phyloP scores from a whole-genome alignment of 192 early-diverging fungal genomes.

The Linnemannia hyalina region DNA sequence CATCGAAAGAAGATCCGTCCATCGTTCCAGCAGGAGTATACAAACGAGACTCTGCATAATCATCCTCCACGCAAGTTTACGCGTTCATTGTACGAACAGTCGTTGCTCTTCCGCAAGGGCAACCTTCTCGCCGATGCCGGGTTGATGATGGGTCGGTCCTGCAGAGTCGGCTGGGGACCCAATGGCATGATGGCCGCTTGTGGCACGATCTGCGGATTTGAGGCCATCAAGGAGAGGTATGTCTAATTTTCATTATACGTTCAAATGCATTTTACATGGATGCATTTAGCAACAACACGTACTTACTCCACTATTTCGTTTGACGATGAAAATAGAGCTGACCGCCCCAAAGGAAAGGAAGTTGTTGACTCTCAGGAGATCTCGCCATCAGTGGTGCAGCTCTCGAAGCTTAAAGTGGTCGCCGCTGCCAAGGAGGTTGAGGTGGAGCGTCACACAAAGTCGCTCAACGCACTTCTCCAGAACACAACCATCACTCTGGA shows the following conservation, averaged over 20 bases:
- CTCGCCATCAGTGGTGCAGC: conserved; percentile 14
- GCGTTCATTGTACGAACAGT: conserved; percentile 34
- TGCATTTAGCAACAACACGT: not conserved
- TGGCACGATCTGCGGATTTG: conserved; percentile 53
- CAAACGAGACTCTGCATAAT: not conserved
- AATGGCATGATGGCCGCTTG: conserved; percentile 76
- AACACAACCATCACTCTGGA: conserved; percentile 34
- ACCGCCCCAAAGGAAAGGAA: not conserved
- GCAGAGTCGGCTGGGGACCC: conserved; percentile 88
- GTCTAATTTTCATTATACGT: not conserved
- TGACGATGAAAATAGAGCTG: not conserved
- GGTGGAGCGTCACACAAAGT: conserved; percentile 16
- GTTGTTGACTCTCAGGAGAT: not conserved
- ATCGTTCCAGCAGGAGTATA: conserved; percentile 42
- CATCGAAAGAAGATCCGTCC: conserved; percentile 25
- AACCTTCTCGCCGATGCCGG: conserved; percentile 77
- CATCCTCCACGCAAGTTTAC: conserved; percentile 41
- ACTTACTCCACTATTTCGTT: not conserved
- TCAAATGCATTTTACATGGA: not conserved
- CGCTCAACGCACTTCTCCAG: conserved; percentile 28
- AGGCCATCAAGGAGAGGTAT: conserved; percentile 47
- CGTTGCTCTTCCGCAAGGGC: conserved; percentile 53
- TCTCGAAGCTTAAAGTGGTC: conserved; percentile 25
- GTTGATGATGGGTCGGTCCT: conserved; percentile 84
- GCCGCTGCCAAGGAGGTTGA: conserved; percentile 15